Evolutionary conservation across 805 yeast genomes (phyloP), one percentile per base, ranked within the genome.

Genomic region (Monosporozyma yasuniensis): DNA sequence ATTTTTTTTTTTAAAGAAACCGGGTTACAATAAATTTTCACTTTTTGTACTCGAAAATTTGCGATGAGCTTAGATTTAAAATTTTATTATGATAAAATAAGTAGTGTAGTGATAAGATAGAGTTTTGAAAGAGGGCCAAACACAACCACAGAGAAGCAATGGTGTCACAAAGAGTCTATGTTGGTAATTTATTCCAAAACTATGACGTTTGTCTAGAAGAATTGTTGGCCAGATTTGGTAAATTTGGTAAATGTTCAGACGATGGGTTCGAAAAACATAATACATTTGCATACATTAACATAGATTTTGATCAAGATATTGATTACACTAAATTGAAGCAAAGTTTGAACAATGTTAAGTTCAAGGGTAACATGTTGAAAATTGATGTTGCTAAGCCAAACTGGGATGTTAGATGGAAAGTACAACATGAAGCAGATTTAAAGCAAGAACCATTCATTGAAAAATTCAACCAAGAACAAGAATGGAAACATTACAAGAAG

Each of bases 271-370:
- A 90, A 79, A 65, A 81, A 78, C 50, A 66, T 72, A 50, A 64
- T 66, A 62, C 63, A 3, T 93, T 80, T 69, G 96, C 83, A 1
- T 88, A 75, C 54, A 63, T 86, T 1, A 79, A 84, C 21, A 69
- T 91, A 65, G 67, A 71, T n/a, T 64, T 83, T 11, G 70, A 72
- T 3, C 23, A 42, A 11, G 19, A 42, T 18, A 18, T 47, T 9
- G 47, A 41, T 14, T 79, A 74, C 49, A 68, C 66, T 1, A 77
- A 76, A 44, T 66, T 91, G 47, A 74, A 75, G 51, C 63, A 68
- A 6, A 71, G 84, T 0, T 75, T 87, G 54, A 77, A 87, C 61
- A 93, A 90, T 28, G 77, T 84, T 1, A 77, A 76, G 23, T 91
- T 75, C 67, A 87, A 85, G 74, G 96, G 95, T 2, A 73, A 83